Percentiles rank a stretch among this genome's conserved stretches.
phyloP scores from a whole-genome alignment of 495 filamentous ascomycete species.

The Penicillium arizonense region DNA sequence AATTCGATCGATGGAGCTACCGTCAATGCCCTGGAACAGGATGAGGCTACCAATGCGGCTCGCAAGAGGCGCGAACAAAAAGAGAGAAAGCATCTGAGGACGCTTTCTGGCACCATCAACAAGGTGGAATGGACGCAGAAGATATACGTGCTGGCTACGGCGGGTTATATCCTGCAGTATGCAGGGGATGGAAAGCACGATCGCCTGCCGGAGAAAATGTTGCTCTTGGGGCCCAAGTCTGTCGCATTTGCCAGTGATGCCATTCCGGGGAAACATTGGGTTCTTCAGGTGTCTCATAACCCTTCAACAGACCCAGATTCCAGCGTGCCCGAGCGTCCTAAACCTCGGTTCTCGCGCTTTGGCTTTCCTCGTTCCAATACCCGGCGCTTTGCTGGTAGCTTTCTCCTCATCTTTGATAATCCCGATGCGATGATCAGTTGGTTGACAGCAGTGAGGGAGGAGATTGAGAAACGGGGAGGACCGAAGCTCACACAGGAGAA shows the following conservation, averaged over 20 bases:
- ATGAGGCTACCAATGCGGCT: constrained; percentile 16
- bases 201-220: constrained; percentile 80
- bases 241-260: constrained; percentile 92
- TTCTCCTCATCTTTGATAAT: constrained; percentile 78
- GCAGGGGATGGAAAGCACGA: constrained; percentile 76
- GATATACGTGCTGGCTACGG: constrained; percentile 75
- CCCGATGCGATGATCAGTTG: constrained; percentile 86
- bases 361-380: constrained; percentile 61
- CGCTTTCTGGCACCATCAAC: constrained; percentile 56
- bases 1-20: constrained; percentile 3
- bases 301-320: constrained; percentile 57
- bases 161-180: constrained; percentile 88
- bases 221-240: constrained; percentile 79
- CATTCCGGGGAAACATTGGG: constrained; percentile 90
- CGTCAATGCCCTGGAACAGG: constrained; percentile 1
- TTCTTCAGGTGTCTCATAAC: constrained; percentile 82
- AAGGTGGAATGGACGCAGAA: constrained; percentile 80
- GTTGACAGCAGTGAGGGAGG: constrained; percentile 60
- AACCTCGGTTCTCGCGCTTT: constrained; percentile 69
- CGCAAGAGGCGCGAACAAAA: constrained; percentile 44
- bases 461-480: constrained; percentile 69
- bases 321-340: constrained; percentile 48
- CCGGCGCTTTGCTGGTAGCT: constrained; percentile 60
- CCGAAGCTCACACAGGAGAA: constrained; percentile 61
- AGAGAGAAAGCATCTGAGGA: constrained; percentile 46